phyloP scores from a whole-genome alignment of 106 monocot genomes.

The Apostasia shenzhenica region DNA sequence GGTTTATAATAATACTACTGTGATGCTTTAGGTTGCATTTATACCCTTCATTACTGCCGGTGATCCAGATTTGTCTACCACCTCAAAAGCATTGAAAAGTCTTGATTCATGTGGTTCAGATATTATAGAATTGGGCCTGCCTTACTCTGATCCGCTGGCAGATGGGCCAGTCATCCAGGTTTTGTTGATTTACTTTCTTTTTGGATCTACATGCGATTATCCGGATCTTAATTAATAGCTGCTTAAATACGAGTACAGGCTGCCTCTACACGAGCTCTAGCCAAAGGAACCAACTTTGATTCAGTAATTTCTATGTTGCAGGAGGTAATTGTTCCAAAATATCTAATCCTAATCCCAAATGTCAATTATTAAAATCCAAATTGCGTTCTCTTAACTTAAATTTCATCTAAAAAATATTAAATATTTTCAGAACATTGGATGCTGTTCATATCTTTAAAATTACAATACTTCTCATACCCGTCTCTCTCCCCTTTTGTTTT shows the following conservation, averaged over 20 bases:
- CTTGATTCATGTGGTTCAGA: slow-evolving; percentile 91
- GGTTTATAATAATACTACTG: slow-evolving; percentile 1
- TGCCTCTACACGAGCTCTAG: slow-evolving; percentile 66
- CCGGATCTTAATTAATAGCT: background rate
- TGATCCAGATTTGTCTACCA: slow-evolving; percentile 80
- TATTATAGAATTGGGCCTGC: slow-evolving; percentile 88
- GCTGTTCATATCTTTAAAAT: too few relatives aligned
- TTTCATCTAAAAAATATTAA: too few relatives aligned
- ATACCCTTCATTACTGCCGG: slow-evolving; percentile 94
- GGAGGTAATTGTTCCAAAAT: slow-evolving; percentile 39
- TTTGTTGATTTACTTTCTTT: background rate
- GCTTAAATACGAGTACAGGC: slow-evolving; percentile 9
- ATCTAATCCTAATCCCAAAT: background rate
- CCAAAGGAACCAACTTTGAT: slow-evolving; percentile 75
- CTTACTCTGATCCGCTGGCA: slow-evolving; percentile 93
- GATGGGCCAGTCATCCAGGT: slow-evolving; percentile 99
- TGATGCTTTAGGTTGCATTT: slow-evolving; percentile 61
- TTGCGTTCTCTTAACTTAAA: too few relatives aligned
- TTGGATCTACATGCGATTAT: background rate
- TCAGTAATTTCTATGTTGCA: slow-evolving; percentile 68
- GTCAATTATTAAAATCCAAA: too few relatives aligned
- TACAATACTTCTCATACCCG: too few relatives aligned
- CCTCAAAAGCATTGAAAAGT: slow-evolving; percentile 79
- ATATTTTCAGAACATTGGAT: too few relatives aligned
- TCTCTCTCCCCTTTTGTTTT: too few relatives aligned